These are phyloP conservation scores for Nymphaea thermarum DNA, from an alignment of 164 flowering plant species.

Conservation along the genomic window DNA sequence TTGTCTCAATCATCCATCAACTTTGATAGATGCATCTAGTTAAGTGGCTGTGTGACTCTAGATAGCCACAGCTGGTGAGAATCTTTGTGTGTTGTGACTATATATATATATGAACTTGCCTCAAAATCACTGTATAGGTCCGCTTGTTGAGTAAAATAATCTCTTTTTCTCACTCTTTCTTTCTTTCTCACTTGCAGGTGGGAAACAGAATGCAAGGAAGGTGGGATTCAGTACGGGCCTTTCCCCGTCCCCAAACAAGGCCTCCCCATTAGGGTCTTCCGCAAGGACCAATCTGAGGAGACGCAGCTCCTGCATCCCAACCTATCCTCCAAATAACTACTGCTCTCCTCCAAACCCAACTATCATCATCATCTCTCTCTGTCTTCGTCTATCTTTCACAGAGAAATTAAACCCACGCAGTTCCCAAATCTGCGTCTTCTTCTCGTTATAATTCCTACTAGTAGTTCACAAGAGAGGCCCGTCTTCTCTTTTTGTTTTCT, in stretches of 20 bases:
- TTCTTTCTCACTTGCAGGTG: conserved; percentile 36
- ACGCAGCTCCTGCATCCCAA: too few species aligned
- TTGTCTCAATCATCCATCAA: too few species aligned
- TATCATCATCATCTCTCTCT: neutral
- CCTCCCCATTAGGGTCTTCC: conserved; percentile 34
- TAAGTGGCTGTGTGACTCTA: too few species aligned
- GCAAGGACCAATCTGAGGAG: neutral
- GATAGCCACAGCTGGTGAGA: too few species aligned
- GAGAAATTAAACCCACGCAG: neutral
- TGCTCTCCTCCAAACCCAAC: neutral
- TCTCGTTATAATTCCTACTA: neutral
- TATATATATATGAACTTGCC: too few species aligned
- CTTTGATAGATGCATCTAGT: too few species aligned
- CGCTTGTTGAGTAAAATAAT: neutral
- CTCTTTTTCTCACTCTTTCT: conserved; percentile 10
- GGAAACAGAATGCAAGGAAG: conserved; percentile 41
- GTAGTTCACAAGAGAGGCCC: too few species aligned
- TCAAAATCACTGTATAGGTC: too few species aligned
- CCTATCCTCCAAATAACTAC: neutral
- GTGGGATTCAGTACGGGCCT: conserved; percentile 70
- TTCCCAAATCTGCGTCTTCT: neutral
- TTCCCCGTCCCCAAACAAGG: conserved; percentile 80
- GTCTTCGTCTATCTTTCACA: neutral
- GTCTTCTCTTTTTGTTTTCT: too few species aligned
- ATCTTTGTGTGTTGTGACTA: too few species aligned